Evolutionary conservation across 2,329 filamentous ascomycete species (phyloP).

Genomic region (Talaromyces sp.): DNA sequence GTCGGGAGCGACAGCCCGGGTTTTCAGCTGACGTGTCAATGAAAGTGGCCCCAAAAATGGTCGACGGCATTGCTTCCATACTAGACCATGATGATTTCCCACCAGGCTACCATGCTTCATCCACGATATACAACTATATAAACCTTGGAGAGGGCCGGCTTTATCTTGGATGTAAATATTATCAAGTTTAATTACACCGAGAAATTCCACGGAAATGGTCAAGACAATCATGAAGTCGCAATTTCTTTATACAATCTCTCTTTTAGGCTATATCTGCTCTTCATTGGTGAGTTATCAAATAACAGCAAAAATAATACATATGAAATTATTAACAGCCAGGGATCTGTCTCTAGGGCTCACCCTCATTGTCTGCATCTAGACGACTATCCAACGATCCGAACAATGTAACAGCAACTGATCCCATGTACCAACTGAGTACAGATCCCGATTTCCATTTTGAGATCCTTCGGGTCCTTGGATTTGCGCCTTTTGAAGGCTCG

Average conservation of each 20-base stretch:
- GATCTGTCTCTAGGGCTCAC: neutral
- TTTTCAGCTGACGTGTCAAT: neutral
- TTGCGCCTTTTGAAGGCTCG: constrained; percentile 34
- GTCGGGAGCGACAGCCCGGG: neutral
- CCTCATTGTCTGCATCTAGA: neutral
- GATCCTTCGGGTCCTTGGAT: constrained; percentile 41
- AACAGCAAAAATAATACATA: neutral
- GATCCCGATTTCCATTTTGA: constrained; percentile 44
- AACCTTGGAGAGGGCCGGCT: neutral
- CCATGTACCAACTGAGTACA: constrained; percentile 22
- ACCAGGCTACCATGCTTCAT: neutral
- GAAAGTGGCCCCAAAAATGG: neutral
- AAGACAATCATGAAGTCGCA: neutral
- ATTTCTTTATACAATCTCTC: neutral
- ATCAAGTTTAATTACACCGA: neutral
- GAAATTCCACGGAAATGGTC: neutral
- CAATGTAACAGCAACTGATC: neutral
- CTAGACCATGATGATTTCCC: neutral
- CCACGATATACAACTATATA: neutral
- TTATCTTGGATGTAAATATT: neutral
- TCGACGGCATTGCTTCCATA: neutral
- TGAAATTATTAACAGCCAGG: neutral
- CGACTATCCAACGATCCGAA: neutral
- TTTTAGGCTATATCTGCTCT: neutral
- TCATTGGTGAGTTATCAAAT: neutral